Percentiles rank a stretch among this genome's conserved stretches.
Evolutionary conservation across 2,329 filamentous ascomycete species (phyloP).

Genomic region (Zalaria sp.): DNA sequence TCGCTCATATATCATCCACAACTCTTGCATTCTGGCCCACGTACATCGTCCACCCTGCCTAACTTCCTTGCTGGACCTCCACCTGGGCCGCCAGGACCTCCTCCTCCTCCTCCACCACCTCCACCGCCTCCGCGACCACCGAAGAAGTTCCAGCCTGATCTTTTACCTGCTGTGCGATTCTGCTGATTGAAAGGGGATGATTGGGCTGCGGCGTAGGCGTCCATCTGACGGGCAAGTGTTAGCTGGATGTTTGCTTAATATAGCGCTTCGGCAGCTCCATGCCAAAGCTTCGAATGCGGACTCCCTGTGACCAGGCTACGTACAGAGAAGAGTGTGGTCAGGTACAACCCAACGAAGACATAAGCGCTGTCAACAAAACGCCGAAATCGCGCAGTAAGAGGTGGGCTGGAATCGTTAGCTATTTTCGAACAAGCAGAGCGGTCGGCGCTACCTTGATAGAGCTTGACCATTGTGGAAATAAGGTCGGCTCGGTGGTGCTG

Average conservation of each 20-base stretch:
- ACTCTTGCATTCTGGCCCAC: conserved; percentile 6
- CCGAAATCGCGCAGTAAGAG: conserved; percentile 26
- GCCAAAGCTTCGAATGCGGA: too few species aligned
- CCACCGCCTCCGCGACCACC: conserved; percentile 14
- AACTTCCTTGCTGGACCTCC: conserved; percentile 37
- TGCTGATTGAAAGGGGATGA: conserved; percentile 30
- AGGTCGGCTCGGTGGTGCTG: neutral
- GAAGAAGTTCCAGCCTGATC: conserved; percentile 3
- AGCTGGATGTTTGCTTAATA: too few species aligned
- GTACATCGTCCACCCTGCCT: conserved; percentile 31
- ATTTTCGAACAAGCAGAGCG: too few species aligned
- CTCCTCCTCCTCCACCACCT: conserved; percentile 13
- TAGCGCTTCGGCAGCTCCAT: too few species aligned
- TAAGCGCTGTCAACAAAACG: conserved; percentile 28
- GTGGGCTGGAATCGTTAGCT: conserved; percentile 20
- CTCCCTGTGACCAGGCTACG: conserved; percentile 5
- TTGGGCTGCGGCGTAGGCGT: conserved; percentile 30
- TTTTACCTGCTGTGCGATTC: conserved; percentile 10
- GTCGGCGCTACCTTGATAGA: conserved; percentile 2
- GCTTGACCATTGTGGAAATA: conserved; percentile 6
- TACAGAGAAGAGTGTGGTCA: conserved; percentile 35
- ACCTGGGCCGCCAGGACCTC: conserved; percentile 15
- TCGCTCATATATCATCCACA: neutral
- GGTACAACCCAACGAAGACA: conserved; percentile 33
- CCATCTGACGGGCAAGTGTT: conserved; percentile 18